Base-by-base conservation (phyloP, 805 yeast genomes). In the Myxozyma nipponensis region DNA sequence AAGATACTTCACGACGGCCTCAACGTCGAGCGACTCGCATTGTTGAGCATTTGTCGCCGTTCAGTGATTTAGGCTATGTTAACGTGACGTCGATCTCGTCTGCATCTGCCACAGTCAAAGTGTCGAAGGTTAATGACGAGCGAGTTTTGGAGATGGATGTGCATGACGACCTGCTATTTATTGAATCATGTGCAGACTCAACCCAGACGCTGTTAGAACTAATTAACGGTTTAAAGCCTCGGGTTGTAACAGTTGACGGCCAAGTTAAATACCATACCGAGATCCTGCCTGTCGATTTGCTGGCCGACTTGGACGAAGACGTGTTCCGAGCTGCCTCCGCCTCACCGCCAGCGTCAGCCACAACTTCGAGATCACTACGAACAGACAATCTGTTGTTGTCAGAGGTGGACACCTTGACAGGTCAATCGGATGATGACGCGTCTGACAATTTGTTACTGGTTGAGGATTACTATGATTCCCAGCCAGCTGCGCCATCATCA, bases 181-280 rank as follows among this genome's bases (percentile, higher is more conserved):
- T 39, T 55, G 64, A 50, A 28, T 61, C 61, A 48, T 89, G 96
- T 69, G 91, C 96, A 1, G 98, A 90, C 63, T 87, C 96, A 0
- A 75, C 82, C 0, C 84, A 86, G 60, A 78, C 91, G 10, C 66
- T 90, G 38, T 54, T 80, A 1, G 95, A 84, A 54, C 61, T 86
- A 6, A 56, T 83, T 7, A 81, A 78, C 52, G 95, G 88, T 61
- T 70, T 90, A 59, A 86, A 84, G 59, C 79, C 78, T 13, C 89
- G 90, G 0, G 66, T 86, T 1, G 66, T 74, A 4, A 81, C 84
- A 53, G 50, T 50, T 36, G 72, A 74, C 0, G 81, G 81, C 52
- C 79, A 78, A 1, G 77, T 78, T 32, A 85, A 81, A 65, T 84
- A 76, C 63, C 78, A 73, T 43, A 62, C 67, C 7, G 60, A 65